phyloP scores from a whole-genome alignment of 2,329 filamentous ascomycete genomes.

The Neofusicoccum kwambonambiense region DNA sequence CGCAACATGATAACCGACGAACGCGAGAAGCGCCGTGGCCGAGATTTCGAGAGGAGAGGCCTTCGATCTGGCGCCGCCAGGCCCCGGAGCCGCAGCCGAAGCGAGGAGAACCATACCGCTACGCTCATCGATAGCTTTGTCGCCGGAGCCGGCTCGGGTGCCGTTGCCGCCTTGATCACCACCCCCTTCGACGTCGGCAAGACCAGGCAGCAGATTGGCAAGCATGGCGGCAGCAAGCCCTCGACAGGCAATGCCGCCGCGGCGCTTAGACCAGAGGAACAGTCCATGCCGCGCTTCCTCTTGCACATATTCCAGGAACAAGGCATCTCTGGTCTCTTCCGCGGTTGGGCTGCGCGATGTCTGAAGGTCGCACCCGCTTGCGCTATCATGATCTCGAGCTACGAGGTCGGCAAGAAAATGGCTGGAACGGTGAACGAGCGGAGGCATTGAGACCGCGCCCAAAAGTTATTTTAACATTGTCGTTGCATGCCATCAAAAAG shows the following conservation, averaged over 20 bases:
- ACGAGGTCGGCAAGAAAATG: constrained; percentile 90
- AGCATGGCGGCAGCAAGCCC: constrained; percentile 46
- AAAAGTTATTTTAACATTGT: background rate
- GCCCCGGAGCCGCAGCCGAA: constrained; percentile 30
- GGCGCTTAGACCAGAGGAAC: constrained; percentile 64
- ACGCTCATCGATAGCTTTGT: constrained; percentile 89
- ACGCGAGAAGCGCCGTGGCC: constrained; percentile 47
- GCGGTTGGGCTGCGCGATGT: constrained; percentile 85
- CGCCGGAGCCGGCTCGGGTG: constrained; percentile 79
- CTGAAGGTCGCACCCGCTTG: constrained; percentile 94
- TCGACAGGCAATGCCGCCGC: constrained; percentile 29
- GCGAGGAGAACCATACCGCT: constrained; percentile 66
- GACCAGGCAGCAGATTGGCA: constrained; percentile 84
- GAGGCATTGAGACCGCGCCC: background rate
- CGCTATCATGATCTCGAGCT: constrained; percentile 98
- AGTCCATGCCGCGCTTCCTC: constrained; percentile 78
- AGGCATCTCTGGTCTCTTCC: constrained; percentile 78
- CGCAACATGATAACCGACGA: constrained; percentile 69
- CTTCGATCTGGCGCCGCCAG: constrained; percentile 33
- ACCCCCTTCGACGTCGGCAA: constrained; percentile 98
- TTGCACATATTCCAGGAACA: constrained; percentile 88
- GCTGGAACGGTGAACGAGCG: constrained; percentile 73
- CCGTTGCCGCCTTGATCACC: constrained; percentile 81
- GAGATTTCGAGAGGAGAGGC: constrained; percentile 31
- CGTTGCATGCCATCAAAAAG: background rate